These are phyloP conservation scores for Penicillium oxalicum DNA, from an alignment of 2,329 filamentous ascomycete genomes.

Conservation along the genomic window DNA sequence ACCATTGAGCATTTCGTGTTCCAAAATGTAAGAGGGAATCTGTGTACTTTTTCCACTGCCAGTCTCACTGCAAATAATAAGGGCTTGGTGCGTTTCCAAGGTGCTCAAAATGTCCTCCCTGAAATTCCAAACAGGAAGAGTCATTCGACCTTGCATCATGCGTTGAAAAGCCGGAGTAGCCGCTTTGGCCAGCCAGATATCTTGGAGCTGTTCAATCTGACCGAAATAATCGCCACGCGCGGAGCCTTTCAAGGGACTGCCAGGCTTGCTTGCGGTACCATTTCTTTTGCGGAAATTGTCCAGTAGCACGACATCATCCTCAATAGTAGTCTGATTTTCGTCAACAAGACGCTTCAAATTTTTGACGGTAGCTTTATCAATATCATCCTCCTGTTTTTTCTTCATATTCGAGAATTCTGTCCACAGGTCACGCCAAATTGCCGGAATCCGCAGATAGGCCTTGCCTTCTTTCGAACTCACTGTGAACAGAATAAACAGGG, in stretches of 20 bases:
- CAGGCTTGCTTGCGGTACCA: constrained; percentile 25
- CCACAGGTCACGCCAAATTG: constrained; percentile 81
- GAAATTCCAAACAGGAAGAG: constrained; percentile 85
- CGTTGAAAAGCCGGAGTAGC: constrained; percentile 57
- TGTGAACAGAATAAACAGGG: constrained; percentile 74
- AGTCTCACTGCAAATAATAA: constrained; percentile 94
- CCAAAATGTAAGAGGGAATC: constrained; percentile 87
- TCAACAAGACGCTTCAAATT: constrained; percentile 48
- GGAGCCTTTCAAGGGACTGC: constrained; percentile 21
- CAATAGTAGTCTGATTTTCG: constrained; percentile 44
- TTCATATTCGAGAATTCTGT: constrained; percentile 66
- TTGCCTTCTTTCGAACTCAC: constrained; percentile 81
- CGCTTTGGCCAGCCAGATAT: constrained; percentile 49
- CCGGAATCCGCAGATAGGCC: constrained; percentile 68
- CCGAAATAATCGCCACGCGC: constrained; percentile 18
- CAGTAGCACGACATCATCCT: constrained; percentile 69
- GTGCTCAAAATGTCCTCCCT: constrained; percentile 69
- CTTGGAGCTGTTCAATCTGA: constrained; percentile 40
- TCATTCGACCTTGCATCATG: constrained; percentile 74
- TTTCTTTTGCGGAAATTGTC: constrained; percentile 62
- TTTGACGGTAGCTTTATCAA: constrained; percentile 64
- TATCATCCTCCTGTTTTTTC: constrained; percentile 63
- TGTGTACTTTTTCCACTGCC: constrained; percentile 97
- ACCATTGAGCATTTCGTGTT: constrained; percentile 76
- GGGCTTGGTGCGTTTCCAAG: constrained; percentile 73